These are phyloP conservation scores for Pseudopyricularia javanii DNA, from an alignment of 2,329 filamentous ascomycete genomes.

Conservation along the genomic window DNA sequence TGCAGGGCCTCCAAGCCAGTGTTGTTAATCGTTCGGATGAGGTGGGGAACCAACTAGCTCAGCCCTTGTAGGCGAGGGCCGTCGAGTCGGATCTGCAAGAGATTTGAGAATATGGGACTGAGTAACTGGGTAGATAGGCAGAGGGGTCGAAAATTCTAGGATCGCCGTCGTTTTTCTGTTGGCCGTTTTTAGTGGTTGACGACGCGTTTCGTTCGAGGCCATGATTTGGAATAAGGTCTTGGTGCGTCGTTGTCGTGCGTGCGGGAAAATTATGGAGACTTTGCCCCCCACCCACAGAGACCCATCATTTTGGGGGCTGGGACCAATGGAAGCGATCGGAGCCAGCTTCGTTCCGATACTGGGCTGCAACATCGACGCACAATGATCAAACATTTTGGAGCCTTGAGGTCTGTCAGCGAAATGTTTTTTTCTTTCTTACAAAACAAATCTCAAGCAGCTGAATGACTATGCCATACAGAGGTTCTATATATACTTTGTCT, in stretches of 20 bases:
- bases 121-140: no score
- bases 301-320: background rate
- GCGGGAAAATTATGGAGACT: background rate
- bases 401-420: no score
- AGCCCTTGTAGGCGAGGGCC: background rate
- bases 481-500: no score
- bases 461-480: no score
- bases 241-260: background rate
- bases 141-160: no score
- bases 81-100: background rate
- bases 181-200: no score
- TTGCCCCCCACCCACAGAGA: background rate
- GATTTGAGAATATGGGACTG: background rate
- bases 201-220: background rate
- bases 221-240: background rate
- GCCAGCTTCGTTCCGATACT: background rate
- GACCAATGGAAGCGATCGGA: background rate
- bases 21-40: background rate
- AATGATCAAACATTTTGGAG: slow-evolving; percentile 1
- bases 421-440: no score
- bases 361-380: background rate
- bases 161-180: no score
- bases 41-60: background rate
- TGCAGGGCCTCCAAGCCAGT: background rate
- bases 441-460: no score